Base-by-base conservation (phyloP, 2,329 filamentous ascomycete species). In the Thelonectria rubi region DNA sequence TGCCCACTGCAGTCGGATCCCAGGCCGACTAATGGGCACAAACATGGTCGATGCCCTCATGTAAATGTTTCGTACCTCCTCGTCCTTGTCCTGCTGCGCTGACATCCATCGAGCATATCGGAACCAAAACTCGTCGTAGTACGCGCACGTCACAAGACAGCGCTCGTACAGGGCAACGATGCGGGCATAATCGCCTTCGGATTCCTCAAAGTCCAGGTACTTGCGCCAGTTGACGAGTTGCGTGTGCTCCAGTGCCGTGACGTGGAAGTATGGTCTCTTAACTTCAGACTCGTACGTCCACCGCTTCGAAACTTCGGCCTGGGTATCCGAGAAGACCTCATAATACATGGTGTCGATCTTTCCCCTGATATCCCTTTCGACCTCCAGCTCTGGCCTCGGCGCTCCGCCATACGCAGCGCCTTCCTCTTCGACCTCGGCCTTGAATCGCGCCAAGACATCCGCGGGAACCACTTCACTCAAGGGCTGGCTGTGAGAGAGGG, bases 41-140 rank as follows among this genome's bases (percentile, higher is more conserved):
- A 91, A 97, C 55, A 97, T 79, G 52, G 88, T 93, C 67, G 91
- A 89, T 10, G 94, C 95, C 58, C 93, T 88, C 75, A 94, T 88
- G 74, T 96, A 98, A 65, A 98, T 95, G 76, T 92, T 94, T 59
- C 95, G 90, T 6, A 94, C 90, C 73, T 97, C 94, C 74, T 97
- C 92, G 47, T 93, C 88, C 76, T 96, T 97, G 68, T 84, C 88
- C 2, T 87, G 79, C 73, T 97, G 92, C 0, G 88, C 88, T 61
- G 86, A 84, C 91, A 97, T 97, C 95, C 95, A 99, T 42, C 94
- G 85, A 15, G 91, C 92, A 77, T 97, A 99, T n/a, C 95, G 91
- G 72, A 97, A 88, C 95, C 95, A 99, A 77, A 98, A 97, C 74
- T 98, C 94, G 51, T 98, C 94, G 74, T 99, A 97, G 68, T 96